Evolutionary conservation across 192 early-diverging fungal species (phyloP).

Genomic region (Powellomyces hirtus): DNA sequence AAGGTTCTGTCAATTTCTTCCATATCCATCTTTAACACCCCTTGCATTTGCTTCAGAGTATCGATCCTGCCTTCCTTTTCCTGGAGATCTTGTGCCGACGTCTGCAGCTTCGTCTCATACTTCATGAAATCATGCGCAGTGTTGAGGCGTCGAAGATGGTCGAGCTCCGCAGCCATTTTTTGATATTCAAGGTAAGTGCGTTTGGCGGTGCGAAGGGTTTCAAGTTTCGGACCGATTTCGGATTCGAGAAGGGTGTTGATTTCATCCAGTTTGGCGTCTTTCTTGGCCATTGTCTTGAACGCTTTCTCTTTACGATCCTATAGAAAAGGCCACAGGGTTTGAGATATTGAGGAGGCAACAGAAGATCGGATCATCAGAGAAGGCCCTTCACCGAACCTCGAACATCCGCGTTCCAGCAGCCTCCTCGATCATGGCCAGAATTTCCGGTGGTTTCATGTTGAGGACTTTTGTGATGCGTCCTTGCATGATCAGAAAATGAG

Average conservation of each 20-base stretch:
- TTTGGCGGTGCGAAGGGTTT: conserved; percentile 84
- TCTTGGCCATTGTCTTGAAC: conserved; percentile 87
- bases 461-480: conserved; percentile 98
- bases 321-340: no score
- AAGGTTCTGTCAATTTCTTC: conserved; percentile 61
- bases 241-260: conserved; percentile 77
- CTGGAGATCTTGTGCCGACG: conserved; percentile 34
- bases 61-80: conserved; percentile 39
- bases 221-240: conserved; percentile 91
- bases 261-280: conserved; percentile 93
- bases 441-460: conserved; percentile 98
- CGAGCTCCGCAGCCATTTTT: conserved; percentile 88
- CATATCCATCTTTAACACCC: conserved; percentile 63
- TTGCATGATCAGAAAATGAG: conserved; percentile 99
- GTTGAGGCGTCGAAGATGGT: conserved; percentile 73
- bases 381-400: no score
- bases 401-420: conserved; percentile 99
- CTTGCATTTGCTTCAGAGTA: conserved; percentile 45
- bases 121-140: conserved; percentile 81
- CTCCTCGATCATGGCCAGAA: conserved; percentile 98
- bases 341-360: no score
- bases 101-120: conserved; percentile 52
- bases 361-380: no score
- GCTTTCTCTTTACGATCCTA: conserved; percentile 97
- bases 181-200: conserved; percentile 88